A percentile compares a stretch with the other conserved stretches of the same genome.
phyloP scores from a whole-genome alignment of 129 eudicot species.

The Artemisia annua region DNA sequence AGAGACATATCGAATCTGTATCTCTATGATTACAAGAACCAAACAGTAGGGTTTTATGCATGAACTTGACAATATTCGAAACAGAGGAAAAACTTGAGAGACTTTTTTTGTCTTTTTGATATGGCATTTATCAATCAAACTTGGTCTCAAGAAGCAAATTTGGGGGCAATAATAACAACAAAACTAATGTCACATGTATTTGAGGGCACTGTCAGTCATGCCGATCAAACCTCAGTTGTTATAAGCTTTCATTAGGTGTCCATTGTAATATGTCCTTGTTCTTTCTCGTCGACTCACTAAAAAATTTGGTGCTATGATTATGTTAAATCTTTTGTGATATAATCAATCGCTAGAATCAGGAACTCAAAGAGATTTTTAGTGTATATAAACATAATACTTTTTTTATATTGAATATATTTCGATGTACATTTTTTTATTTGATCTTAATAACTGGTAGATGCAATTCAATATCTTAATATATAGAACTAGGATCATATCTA shows the following conservation, averaged over 20 bases:
- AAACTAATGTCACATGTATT: conserved; percentile 35
- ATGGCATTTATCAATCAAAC: conserved; percentile 30
- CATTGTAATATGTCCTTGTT: no score
- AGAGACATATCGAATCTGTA: conserved; percentile 44
- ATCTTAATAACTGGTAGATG: neutral
- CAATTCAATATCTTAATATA: no score
- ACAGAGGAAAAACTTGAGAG: conserved; percentile 12
- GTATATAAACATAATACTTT: neutral
- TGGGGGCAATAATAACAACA: conserved; percentile 31
- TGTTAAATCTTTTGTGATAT: no score
- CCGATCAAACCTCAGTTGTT: conserved; percentile 13
- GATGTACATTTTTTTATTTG: neutral
- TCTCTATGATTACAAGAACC: conserved; percentile 38
- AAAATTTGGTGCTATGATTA: no score
- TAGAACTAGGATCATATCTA: no score
- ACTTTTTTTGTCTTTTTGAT: conserved; percentile 29
- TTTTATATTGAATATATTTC: no score
- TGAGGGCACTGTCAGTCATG: conserved; percentile 22
- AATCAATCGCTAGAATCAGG: neutral
- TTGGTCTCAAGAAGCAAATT: conserved; percentile 8
- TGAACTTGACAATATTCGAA: conserved; percentile 16
- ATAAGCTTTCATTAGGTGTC: conserved; percentile 5
- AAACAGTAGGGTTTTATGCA: conserved; percentile 25
- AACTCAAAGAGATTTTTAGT: neutral
- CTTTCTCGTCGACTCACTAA: no score